Evolutionary conservation across 148 eudicot species (phyloP).

Genomic region (Vaccinium macrocarpon): DNA sequence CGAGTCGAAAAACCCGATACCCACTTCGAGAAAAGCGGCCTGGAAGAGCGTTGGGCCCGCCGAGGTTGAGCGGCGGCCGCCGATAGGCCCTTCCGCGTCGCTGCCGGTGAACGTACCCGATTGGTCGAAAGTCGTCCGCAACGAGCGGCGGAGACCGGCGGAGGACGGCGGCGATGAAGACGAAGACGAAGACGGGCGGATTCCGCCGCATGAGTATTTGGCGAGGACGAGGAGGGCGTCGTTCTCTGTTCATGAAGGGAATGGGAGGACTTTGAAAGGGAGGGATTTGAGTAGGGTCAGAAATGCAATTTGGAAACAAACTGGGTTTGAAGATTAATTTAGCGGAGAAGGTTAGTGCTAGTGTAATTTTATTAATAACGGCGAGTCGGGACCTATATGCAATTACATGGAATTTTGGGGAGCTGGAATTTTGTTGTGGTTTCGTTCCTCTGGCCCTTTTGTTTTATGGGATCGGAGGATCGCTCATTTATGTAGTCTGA

Average conservation of each 20-base stretch:
- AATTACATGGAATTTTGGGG: slow-evolving; percentile 18
- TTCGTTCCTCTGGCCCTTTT: background rate
- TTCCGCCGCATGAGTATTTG: slow-evolving; percentile 72
- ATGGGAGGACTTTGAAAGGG: slow-evolving; percentile 69
- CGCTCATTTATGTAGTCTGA: background rate
- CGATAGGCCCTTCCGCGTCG: slow-evolving; percentile 18
- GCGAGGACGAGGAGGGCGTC: slow-evolving; percentile 57
- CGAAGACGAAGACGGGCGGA: slow-evolving; percentile 31
- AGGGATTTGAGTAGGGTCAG: slow-evolving; percentile 71
- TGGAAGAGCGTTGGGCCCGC: background rate
- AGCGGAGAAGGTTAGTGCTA: background rate
- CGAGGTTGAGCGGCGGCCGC: slow-evolving; percentile 17
- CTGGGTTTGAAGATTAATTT: slow-evolving; percentile 63
- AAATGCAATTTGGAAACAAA: slow-evolving; percentile 73
- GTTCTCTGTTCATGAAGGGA: slow-evolving; percentile 68
- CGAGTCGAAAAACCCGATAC: slow-evolving; percentile 21
- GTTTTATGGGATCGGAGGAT: slow-evolving; percentile 8
- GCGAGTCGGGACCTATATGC: background rate
- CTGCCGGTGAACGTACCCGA: slow-evolving; percentile 40
- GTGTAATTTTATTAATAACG: background rate
- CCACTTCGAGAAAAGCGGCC: slow-evolving; percentile 14
- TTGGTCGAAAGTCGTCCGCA: slow-evolving; percentile 41
- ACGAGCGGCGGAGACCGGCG: background rate
- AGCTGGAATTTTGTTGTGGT: background rate
- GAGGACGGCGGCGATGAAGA: slow-evolving; percentile 21